A percentile compares a stretch with the other conserved stretches of the same genome.
Evolutionary conservation across 2,329 filamentous ascomycete species (phyloP).

Genomic region (Hypoxylon sp.): DNA sequence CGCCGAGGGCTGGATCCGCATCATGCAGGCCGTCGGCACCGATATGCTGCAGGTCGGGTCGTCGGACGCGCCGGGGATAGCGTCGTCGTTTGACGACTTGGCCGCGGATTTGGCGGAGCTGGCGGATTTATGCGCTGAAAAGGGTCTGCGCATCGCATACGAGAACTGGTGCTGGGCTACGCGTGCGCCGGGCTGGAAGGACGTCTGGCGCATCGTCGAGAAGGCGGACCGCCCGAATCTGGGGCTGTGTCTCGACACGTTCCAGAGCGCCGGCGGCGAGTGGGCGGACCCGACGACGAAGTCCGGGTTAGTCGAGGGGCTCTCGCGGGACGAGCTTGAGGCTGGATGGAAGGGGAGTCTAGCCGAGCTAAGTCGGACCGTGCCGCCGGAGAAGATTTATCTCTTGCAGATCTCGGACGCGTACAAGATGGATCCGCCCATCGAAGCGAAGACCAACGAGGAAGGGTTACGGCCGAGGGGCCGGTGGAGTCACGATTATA

Average conservation of each 20-base stretch:
- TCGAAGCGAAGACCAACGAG: conserved; percentile 62
- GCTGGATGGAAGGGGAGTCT: conserved; percentile 66
- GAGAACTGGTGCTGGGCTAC: conserved; percentile 89
- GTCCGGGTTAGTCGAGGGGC: conserved; percentile 67
- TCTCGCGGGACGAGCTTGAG: conserved; percentile 58
- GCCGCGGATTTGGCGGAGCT: conserved; percentile 72
- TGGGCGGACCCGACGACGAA: conserved; percentile 77
- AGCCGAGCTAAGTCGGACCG: conserved; percentile 63
- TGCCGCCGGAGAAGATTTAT: conserved; percentile 78
- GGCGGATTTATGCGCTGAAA: conserved; percentile 69
- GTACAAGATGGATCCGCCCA: conserved; percentile 69
- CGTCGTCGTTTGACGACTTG: conserved; percentile 61
- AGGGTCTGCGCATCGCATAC: conserved; percentile 74
- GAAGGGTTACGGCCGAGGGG: conserved; percentile 69
- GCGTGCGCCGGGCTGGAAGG: conserved; percentile 74
- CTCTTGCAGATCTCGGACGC: conserved; percentile 81
- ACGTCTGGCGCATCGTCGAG: conserved; percentile 76
- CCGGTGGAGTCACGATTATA: conserved; percentile 77
- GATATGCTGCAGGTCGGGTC: conserved; percentile 77
- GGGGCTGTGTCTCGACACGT: conserved; percentile 81
- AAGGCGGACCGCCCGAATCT: conserved; percentile 73
- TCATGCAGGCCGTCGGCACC: conserved; percentile 77
- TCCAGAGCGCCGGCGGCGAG: conserved; percentile 79
- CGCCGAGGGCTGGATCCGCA: conserved; percentile 73
- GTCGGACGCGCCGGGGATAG: conserved; percentile 71